Evolutionary conservation across 1,139 yeast genomes (phyloP).

Genomic region (Pichia kudriavzevii): DNA sequence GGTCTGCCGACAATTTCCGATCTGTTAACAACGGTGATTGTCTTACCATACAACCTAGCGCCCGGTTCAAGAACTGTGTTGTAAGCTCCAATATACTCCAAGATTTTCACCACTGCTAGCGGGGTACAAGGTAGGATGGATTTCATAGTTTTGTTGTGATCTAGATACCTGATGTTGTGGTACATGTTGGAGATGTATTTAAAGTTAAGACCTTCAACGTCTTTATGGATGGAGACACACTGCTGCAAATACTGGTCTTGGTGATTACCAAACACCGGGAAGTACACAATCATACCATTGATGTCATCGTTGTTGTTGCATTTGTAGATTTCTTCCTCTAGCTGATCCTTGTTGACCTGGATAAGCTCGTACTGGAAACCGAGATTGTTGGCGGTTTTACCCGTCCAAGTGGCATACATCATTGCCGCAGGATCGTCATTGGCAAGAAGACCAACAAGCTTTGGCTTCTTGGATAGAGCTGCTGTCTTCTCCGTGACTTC

Average conservation of each 20-base stretch:
- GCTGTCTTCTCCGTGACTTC: conserved; percentile 61
- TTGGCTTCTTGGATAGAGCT: conserved; percentile 49
- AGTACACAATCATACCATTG: conserved; percentile 95
- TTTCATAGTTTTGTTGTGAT: conserved; percentile 55
- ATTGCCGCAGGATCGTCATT: conserved; percentile 91
- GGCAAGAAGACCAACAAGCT: conserved; percentile 83
- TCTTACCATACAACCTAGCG: conserved; percentile 86
- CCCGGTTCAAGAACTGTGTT: conserved; percentile 78
- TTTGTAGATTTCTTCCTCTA: conserved; percentile 73
- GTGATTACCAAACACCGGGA: conserved; percentile 92
- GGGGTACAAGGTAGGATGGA: conserved; percentile 96
- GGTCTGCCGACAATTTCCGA: conserved; percentile 98
- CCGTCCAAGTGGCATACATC: conserved; percentile 95
- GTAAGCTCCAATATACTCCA: conserved; percentile 85
- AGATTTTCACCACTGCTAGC: conserved; percentile 83
- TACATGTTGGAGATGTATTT: conserved; percentile 88
- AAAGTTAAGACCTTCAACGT: conserved; percentile 92
- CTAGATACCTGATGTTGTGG: conserved; percentile 82
- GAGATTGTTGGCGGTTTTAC: conserved; percentile 74
- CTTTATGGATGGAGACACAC: conserved; percentile 78
- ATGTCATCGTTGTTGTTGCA: conserved; percentile 75
- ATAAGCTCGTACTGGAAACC: conserved; percentile 83
- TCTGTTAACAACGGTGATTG: conserved; percentile 81
- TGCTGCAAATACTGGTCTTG: conserved; percentile 96
- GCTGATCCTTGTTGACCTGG: conserved; percentile 62